Percentiles rank a stretch among this genome's conserved stretches.
Evolutionary conservation across 2,329 filamentous ascomycete genomes (phyloP).

Genomic region (Epichloe festucae): DNA sequence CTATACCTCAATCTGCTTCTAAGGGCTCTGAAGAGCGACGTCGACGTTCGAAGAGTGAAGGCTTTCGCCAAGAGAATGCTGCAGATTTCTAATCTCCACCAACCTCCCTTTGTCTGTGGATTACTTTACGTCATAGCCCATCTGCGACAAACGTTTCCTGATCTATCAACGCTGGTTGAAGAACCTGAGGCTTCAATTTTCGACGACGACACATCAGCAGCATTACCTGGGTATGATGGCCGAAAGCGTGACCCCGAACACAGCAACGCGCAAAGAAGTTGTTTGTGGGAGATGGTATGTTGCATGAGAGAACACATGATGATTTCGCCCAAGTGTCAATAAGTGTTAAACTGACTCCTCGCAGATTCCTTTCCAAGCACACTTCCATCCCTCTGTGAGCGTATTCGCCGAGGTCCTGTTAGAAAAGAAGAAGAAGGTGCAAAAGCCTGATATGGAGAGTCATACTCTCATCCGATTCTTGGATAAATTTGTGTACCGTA

Average conservation of each 20-base stretch:
- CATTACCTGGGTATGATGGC: conserved; percentile 55
- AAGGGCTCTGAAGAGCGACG: conserved; percentile 74
- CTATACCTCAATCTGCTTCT: conserved; percentile 90
- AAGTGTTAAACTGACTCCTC: not conserved
- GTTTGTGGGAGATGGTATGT: conserved; percentile 79
- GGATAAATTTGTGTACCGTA: conserved; percentile 97
- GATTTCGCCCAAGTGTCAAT: not conserved
- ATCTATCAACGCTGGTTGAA: conserved; percentile 63
- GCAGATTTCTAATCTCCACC: conserved; percentile 76
- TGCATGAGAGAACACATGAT: not conserved
- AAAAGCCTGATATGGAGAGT: conserved; percentile 80
- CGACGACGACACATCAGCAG: conserved; percentile 49
- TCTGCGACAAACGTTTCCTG: conserved; percentile 65
- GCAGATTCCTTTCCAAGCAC: conserved; percentile 33
- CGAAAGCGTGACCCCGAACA: conserved; percentile 85
- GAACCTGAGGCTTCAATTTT: conserved; percentile 58
- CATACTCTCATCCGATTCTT: conserved; percentile 92
- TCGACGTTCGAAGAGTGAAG: conserved; percentile 85
- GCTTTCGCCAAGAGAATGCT: conserved; percentile 91
- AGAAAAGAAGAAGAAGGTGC: conserved; percentile 54
- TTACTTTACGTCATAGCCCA: conserved; percentile 83
- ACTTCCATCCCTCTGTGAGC: conserved; percentile 88
- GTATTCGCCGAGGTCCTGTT: conserved; percentile 68
- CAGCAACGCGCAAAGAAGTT: conserved; percentile 84
- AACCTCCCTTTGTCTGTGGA: conserved; percentile 84